A percentile compares a stretch with the other conserved stretches of the same genome.
These are phyloP conservation scores for Aegle marmelos DNA, from an alignment of 345 rosid genomes.

Conservation along the genomic window DNA sequence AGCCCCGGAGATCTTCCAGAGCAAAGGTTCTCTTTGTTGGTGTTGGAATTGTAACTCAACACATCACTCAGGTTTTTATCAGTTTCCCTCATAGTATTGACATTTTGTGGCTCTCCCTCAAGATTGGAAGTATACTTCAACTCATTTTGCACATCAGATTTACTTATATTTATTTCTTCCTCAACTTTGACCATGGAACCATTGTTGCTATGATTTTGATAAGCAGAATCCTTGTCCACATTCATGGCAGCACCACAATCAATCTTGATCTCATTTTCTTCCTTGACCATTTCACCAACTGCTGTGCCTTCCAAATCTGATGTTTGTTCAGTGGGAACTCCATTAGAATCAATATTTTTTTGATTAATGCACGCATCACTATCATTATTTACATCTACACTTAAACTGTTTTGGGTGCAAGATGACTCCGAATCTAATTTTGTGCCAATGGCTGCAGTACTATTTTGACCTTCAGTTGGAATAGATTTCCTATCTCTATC, in stretches of 20 bases:
- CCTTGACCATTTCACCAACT: constrained; percentile 39
- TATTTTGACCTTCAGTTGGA: constrained; percentile 38
- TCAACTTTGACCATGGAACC: constrained; percentile 38
- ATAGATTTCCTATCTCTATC: constrained; percentile 35
- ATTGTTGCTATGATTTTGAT: constrained; percentile 26
- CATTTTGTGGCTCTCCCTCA: constrained; percentile 39
- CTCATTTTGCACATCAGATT: constrained; percentile 41
- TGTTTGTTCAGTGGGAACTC: constrained; percentile 27
- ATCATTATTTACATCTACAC: constrained; percentile 54
- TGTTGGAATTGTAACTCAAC: constrained; percentile 27
- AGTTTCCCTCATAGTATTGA: constrained; percentile 29
- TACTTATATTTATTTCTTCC: constrained; percentile 34
- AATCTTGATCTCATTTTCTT: constrained; percentile 41
- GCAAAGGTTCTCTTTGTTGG: constrained; percentile 29
- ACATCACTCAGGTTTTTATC: constrained; percentile 32
- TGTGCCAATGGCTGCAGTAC: constrained; percentile 33
- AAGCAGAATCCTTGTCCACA: constrained; percentile 25
- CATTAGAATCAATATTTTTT: constrained; percentile 43
- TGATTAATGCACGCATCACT: constrained; percentile 35
- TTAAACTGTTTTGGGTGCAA: constrained; percentile 47
- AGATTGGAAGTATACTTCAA: constrained; percentile 32
- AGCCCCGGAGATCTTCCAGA: constrained; percentile 34
- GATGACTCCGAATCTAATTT: constrained; percentile 70
- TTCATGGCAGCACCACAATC: constrained; percentile 24
- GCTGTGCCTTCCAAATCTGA: constrained; percentile 41